phyloP scores from a whole-genome alignment of 495 filamentous ascomycete genomes.

The Recurvomyces mirabilis region DNA sequence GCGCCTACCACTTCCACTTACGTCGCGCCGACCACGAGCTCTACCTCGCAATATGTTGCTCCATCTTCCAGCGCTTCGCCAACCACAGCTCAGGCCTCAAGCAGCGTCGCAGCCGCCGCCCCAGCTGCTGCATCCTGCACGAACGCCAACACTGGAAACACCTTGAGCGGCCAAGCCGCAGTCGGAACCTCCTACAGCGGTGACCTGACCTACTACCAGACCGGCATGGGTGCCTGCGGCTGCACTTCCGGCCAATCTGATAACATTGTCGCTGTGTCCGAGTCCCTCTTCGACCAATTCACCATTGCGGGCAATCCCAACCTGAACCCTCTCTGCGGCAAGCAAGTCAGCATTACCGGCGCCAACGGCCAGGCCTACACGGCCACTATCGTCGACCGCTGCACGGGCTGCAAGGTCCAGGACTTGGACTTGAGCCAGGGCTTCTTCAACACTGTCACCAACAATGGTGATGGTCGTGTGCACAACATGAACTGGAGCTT shows the following conservation, averaged over 20 bases:
- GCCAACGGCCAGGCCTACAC: conserved; percentile 11
- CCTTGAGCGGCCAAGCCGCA: conserved; percentile 10
- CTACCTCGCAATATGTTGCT: conserved; percentile 7
- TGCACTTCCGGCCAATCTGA: conserved; percentile 15
- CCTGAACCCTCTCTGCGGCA: conserved; percentile 34
- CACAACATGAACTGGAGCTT: conserved; percentile 20
- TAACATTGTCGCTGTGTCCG: conserved; percentile 31
- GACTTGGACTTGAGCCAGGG: conserved; percentile 23
- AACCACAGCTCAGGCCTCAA: conserved; percentile 1
- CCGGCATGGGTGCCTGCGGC: conserved; percentile 38
- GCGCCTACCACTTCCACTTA: neutral
- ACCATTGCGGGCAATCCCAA: conserved; percentile 30
- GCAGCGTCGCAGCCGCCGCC: conserved; percentile 5
- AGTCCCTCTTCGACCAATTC: conserved; percentile 21
- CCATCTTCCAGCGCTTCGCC: neutral
- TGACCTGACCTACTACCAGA: conserved; percentile 34
- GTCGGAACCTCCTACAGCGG: conserved; percentile 23
- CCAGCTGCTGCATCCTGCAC: conserved; percentile 1
- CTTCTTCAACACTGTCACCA: conserved; percentile 14
- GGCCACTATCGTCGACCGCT: conserved; percentile 28
- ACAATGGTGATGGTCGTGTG: conserved; percentile 19
- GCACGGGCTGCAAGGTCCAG: conserved; percentile 20
- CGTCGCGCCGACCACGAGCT: conserved; percentile 3
- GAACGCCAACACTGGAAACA: conserved; percentile 15
- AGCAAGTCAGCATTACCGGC: conserved; percentile 23